A percentile compares a stretch with the other conserved stretches of the same genome.
Evolutionary conservation across 805 yeast species (phyloP).

Genomic region (Sugiyamaella floridensis): DNA sequence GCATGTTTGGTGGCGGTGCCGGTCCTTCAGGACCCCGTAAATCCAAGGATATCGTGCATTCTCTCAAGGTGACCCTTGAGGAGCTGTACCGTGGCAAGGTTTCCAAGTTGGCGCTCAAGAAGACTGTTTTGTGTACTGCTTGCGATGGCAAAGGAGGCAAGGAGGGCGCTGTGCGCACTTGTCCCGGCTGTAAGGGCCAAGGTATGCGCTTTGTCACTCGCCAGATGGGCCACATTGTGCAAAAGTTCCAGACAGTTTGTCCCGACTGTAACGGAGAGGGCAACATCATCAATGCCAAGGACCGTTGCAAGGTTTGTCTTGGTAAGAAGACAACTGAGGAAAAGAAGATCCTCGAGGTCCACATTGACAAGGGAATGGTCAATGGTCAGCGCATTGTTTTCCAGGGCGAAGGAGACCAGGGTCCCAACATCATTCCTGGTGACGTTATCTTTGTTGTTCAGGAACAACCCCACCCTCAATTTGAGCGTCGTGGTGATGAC

Average conservation of each 20-base stretch:
- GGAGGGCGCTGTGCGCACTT: constrained; percentile 78
- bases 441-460: constrained; percentile 90
- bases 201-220: constrained; percentile 90
- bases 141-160: constrained; percentile 98
- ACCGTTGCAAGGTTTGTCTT: constrained; percentile 76
- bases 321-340: constrained; percentile 86
- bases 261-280: constrained; percentile 90
- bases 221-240: constrained; percentile 99
- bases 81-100: constrained; percentile 92
- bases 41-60: constrained; percentile 88
- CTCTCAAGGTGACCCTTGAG: constrained; percentile 77
- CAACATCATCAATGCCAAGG: constrained; percentile 77
- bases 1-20: constrained; percentile 41
- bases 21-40: constrained; percentile 75
- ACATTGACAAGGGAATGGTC: constrained; percentile 94
- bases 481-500: constrained; percentile 86
- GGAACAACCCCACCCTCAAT: constrained; percentile 78
- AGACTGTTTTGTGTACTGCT: constrained; percentile 76
- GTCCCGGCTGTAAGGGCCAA: constrained; percentile 81
- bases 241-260: constrained; percentile 94
- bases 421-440: constrained; percentile 91
- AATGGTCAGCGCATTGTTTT: constrained; percentile 88
- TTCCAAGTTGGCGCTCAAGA: constrained; percentile 87
- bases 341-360: constrained; percentile 89
- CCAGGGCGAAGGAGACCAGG: constrained; percentile 96